A percentile compares a stretch with the other conserved stretches of the same genome.
Evolutionary conservation across 73 alveolate species (phyloP).

Genomic region (Stentor coeruleus): DNA sequence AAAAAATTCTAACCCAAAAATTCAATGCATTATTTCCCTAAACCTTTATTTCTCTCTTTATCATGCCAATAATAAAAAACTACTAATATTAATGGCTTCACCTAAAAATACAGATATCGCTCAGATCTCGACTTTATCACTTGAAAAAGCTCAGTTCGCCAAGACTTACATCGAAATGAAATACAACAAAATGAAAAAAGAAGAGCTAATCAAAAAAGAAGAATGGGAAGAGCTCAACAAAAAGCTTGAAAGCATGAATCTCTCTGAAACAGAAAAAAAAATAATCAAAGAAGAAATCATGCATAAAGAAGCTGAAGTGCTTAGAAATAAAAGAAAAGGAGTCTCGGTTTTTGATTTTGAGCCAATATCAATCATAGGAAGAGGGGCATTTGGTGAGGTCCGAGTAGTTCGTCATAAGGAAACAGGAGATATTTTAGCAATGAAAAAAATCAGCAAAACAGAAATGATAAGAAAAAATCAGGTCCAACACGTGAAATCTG

Average conservation of each 20-base stretch:
- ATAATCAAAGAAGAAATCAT: constrained; percentile 42
- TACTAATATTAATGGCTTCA: too few species aligned
- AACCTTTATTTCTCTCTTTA: too few species aligned
- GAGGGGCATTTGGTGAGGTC: constrained; percentile 65
- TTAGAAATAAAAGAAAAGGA: constrained; percentile 31
- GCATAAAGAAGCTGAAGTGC: constrained; percentile 39
- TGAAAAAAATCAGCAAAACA: constrained; percentile 33
- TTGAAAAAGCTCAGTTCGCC: constrained; percentile 65
- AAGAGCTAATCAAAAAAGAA: constrained; percentile 53
- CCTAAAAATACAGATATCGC: too few species aligned
- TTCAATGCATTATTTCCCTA: too few species aligned
- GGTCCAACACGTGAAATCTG: constrained; percentile 35
- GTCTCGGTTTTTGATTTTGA: constrained; percentile 32
- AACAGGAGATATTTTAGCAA: constrained; percentile 26
- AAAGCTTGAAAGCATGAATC: constrained; percentile 28
- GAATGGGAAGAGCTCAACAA: constrained; percentile 53
- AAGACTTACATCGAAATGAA: constrained; percentile 53
- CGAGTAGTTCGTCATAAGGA: constrained; percentile 32
- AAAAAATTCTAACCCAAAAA: too few species aligned
- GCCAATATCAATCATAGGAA: constrained; percentile 41
- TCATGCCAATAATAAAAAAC: too few species aligned
- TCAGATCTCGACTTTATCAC: too few species aligned
- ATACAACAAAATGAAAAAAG: constrained; percentile 44
- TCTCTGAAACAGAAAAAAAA: constrained; percentile 35
- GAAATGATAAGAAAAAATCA: constrained; percentile 42